Evolutionary conservation across 768 basidiomycete genomes (phyloP).

Genomic region (Chalciporus sphaerocephalus): DNA sequence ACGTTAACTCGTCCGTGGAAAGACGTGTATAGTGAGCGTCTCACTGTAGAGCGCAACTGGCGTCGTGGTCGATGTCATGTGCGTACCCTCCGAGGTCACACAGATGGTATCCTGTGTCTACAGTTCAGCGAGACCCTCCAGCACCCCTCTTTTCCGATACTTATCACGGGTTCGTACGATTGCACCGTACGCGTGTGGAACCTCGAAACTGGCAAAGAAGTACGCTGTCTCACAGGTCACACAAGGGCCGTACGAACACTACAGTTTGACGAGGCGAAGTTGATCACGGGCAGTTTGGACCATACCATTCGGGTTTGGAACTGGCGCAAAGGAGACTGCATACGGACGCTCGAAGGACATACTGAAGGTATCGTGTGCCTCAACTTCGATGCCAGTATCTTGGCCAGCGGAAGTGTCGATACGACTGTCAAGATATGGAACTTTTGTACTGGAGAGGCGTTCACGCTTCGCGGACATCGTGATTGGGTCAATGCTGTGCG

Average conservation of each 20-base stretch:
- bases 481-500: constrained; percentile 97
- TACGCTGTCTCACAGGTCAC: constrained; percentile 84
- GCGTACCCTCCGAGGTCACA: constrained; percentile 85
- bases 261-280: constrained; percentile 92
- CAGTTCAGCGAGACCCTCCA: constrained; percentile 85
- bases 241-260: constrained; percentile 86
- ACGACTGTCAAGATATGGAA: constrained; percentile 96
- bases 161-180: constrained; percentile 98
- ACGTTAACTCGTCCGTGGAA: constrained; percentile 91
- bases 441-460: constrained; percentile 84
- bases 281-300: constrained; percentile 97
- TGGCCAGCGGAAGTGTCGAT: constrained; percentile 92
- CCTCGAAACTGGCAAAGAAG: constrained; percentile 81
- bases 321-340: constrained; percentile 85
- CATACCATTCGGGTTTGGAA: constrained; percentile 94
- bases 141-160: constrained; percentile 84
- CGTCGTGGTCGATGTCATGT: constrained; percentile 84
- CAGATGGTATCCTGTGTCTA: constrained; percentile 95
- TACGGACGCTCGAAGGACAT: constrained; percentile 86
- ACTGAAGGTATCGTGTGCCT: constrained; percentile 88
- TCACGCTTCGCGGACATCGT: constrained; percentile 85
- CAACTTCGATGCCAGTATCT: constrained; percentile 84
- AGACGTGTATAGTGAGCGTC: constrained; percentile 95
- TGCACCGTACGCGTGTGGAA: constrained; percentile 95
- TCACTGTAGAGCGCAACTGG: constrained; percentile 96